Evolutionary conservation across 345 rosid genomes (phyloP), one percentile per base, ranked within the genome.

Genomic region (Lepidium africanum): DNA sequence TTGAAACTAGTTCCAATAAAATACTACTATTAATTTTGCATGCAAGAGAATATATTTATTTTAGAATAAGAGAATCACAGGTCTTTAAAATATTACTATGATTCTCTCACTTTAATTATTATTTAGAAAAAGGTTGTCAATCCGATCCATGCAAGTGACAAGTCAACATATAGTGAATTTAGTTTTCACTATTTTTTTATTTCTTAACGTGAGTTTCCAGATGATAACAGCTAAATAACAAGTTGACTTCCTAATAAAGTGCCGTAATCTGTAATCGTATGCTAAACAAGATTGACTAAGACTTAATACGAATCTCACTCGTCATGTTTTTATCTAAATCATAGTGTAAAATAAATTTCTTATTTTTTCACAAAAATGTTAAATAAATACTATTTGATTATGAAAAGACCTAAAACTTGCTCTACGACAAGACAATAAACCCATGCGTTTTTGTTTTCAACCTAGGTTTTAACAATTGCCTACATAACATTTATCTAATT

Each of bases 231-330:
- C 21, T 8, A 30, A 0, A 43, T 5, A 43, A 69, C 38, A 10
- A 48, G 49, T 8, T 16, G 19, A 37, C 40, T 47, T 58, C 65
- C 66, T 38, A 38, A 14, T 52, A 33, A 3, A 70, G 39, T 40
- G 61, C 46, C 68, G 61, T 61, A 70, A 61, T 52, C 38, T 54
- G 53, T 61, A 70, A 61, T 52, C 38, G 14, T 32, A 52, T 35
- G 55, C 48, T 9, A 52, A 50, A 19, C 43, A 53, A 0, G 3
- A 25, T 25, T 25, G 27, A 25, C 27, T 3, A 25, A 25, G 33
- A 52, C 46, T 19, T 42, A 42, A 53, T 38, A 10, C 25, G 27
- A 48, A 59, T 69, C 33, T 38, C 30, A 46, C 3, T 4, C 47
- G 64, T 9, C 52, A 66, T 41, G 37, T 63, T 23, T 63, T 37